phyloP scores from a whole-genome alignment of 2,329 filamentous ascomycete genomes.

The Alternaria postmessia region DNA sequence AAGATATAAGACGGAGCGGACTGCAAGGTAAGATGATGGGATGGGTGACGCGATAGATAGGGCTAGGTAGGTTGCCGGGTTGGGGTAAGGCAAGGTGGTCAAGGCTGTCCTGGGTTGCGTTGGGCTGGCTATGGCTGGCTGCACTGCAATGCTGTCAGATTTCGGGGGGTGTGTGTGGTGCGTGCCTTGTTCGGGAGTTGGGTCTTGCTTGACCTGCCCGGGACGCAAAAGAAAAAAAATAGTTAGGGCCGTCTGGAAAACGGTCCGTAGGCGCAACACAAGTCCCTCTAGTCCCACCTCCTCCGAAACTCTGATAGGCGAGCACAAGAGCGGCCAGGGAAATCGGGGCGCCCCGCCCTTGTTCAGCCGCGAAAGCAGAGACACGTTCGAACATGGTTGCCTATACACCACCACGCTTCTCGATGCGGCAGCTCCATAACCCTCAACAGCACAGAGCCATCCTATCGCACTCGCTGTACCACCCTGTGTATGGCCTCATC shows the following conservation, averaged over 20 bases:
- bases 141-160: conserved; percentile 24
- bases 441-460: neutral
- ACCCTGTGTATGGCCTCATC: neutral
- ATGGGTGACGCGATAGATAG: conserved; percentile 15
- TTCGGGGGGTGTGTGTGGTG: conserved; percentile 4
- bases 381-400: conserved; percentile 14
- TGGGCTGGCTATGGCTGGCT: conserved; percentile 9
- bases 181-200: neutral
- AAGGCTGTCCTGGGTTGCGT: too few species aligned
- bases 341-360: conserved; percentile 13
- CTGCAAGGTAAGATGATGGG: conserved; percentile 16
- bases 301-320: conserved; percentile 7
- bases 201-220: conserved; percentile 20
- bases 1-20: conserved; percentile 20
- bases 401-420: conserved; percentile 27
- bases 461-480: conserved; percentile 10
- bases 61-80: conserved; percentile 21
- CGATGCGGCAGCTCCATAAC: conserved; percentile 19
- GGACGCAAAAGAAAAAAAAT: conserved; percentile 23
- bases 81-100: neutral
- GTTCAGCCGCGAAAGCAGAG: conserved; percentile 13
- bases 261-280: conserved; percentile 23
- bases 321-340: conserved; percentile 15
- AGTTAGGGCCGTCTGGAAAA: conserved; percentile 23
- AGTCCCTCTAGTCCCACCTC: neutral